phyloP scores from a whole-genome alignment of 345 rosid species.

The Balakata baccata region DNA sequence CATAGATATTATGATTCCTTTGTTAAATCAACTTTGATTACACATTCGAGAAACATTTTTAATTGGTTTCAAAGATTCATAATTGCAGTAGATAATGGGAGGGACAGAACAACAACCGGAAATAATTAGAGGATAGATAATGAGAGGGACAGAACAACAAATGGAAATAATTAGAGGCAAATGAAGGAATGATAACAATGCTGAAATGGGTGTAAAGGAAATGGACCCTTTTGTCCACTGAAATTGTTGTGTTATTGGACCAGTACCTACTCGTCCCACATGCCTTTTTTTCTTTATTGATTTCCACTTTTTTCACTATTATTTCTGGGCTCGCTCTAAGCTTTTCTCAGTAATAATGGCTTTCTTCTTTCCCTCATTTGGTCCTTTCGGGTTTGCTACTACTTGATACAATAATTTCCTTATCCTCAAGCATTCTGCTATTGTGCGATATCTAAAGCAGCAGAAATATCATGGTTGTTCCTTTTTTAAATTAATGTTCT shows the following conservation, averaged over 20 bases:
- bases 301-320: background rate
- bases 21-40: no score
- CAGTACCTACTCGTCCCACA: constrained; percentile 8
- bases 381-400: constrained; percentile 7
- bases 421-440: background rate
- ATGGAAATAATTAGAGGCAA: constrained; percentile 11
- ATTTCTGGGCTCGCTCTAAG: no score
- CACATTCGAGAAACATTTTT: no score
- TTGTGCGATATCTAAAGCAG: no score
- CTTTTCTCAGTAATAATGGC: background rate
- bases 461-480: background rate
- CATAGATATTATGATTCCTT: no score
- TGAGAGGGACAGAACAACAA: constrained; percentile 26
- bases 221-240: background rate
- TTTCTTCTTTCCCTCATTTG: background rate
- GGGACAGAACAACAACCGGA: no score
- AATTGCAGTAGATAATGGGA: no score
- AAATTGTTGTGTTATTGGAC: background rate
- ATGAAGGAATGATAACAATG: constrained; percentile 7
- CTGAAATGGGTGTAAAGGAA: background rate
- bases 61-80: no score
- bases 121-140: no score
- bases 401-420: background rate
- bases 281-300: no score
- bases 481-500: no score